Percentiles rank a stretch among this genome's conserved stretches.
Conservation (phyloP, 495 filamentous ascomycete species). For the Lasiosphaeria miniovina region DNA sequence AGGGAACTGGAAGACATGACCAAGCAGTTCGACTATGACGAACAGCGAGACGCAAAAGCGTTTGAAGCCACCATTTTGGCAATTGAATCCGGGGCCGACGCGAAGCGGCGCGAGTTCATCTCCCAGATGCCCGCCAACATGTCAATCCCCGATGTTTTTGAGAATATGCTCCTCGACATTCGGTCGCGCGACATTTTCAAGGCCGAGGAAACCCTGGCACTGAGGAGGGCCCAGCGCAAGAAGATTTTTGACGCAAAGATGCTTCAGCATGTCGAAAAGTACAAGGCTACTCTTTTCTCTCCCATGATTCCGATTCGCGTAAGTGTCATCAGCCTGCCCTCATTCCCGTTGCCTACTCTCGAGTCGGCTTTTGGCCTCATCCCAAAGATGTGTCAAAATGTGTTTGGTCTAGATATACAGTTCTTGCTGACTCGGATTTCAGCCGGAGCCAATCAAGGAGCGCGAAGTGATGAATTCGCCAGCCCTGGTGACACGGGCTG, state of each 20-base stretch:
- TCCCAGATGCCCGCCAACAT: not conserved
- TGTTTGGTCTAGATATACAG: too few relatives aligned
- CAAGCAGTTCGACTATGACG: not conserved
- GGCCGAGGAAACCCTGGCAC: not conserved
- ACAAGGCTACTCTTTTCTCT: not conserved
- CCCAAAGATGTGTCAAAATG: too few relatives aligned
- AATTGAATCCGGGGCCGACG: not conserved
- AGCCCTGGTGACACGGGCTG: too few relatives aligned
- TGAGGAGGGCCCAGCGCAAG: not conserved
- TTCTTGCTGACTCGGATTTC: too few relatives aligned
- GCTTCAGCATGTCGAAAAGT: not conserved
- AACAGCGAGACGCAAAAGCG: conserved; percentile 7
- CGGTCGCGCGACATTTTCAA: not conserved
- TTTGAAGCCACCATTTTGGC: not conserved
- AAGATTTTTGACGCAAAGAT: not conserved
- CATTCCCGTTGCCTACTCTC: not conserved
- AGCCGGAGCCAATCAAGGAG: too few relatives aligned
- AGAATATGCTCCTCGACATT: not conserved
- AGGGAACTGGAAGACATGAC: conserved; percentile 8
- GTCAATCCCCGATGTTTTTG: not conserved
- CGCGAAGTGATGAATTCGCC: too few relatives aligned
- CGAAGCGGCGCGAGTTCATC: conserved; percentile 6
- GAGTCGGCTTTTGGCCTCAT: too few relatives aligned
- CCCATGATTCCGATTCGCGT: not conserved
- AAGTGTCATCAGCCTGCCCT: not conserved